Conservation (phyloP, 106 monocot species). For the Phalaenopsis aphrodite region DNA sequence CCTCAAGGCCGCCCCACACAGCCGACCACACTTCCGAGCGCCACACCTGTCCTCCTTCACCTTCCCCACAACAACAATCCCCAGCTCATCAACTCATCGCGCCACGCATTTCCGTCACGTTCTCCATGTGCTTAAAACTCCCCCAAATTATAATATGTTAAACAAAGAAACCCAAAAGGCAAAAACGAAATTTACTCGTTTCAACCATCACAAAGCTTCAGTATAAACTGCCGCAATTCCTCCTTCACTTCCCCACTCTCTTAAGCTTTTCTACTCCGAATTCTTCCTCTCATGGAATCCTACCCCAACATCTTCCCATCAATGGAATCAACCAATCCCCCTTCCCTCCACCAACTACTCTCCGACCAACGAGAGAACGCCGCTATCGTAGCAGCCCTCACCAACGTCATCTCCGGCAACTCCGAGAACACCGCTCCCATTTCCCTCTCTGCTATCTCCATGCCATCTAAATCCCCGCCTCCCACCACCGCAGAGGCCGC, state of each 20-base stretch:
- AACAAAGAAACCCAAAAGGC: neutral
- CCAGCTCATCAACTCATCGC: neutral
- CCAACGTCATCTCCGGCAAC: constrained; percentile 33
- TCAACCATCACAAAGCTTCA: neutral
- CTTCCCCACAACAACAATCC: neutral
- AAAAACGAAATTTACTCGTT: neutral
- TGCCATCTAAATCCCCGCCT: constrained; percentile 5
- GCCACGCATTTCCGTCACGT: neutral
- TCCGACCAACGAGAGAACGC: constrained; percentile 26
- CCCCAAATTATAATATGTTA: neutral
- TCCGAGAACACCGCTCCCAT: neutral
- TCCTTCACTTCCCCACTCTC: neutral
- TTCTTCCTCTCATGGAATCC: neutral
- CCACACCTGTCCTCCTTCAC: neutral
- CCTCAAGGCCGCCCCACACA: too few relatives aligned
- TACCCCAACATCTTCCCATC: too few relatives aligned
- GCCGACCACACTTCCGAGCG: neutral
- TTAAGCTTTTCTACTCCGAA: neutral
- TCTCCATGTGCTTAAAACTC: neutral
- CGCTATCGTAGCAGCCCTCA: constrained; percentile 46
- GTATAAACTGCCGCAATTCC: neutral
- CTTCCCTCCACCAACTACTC: neutral
- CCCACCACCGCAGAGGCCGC: constrained; percentile 30
- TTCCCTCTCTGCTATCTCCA: neutral
- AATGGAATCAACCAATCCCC: too few relatives aligned